Evolutionary conservation across 139 green algal genomes (phyloP).

Genomic region (Edaphochlamys debaryana): DNA sequence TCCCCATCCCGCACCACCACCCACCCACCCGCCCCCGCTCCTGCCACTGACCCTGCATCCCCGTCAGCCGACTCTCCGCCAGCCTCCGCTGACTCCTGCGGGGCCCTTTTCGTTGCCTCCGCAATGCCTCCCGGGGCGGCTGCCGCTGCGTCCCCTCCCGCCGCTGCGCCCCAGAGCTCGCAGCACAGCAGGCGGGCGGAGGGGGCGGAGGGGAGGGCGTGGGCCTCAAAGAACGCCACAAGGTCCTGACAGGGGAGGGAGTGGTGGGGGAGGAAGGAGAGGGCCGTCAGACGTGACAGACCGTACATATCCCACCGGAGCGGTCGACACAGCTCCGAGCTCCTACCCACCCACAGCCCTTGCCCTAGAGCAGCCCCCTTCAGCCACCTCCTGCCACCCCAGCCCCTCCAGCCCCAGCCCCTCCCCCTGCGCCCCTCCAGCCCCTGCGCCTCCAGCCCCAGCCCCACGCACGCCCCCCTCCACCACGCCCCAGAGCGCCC

Average conservation of each 20-base stretch:
- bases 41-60: not conserved
- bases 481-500: too few relatives aligned
- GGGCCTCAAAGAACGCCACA: conserved; percentile 45
- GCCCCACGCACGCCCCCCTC: too few relatives aligned
- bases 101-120: not conserved
- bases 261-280: not conserved
- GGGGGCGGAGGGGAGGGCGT: conserved; percentile 8
- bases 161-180: conserved; percentile 22
- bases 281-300: not conserved
- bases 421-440: too few relatives aligned
- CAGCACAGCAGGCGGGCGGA: conserved; percentile 18
- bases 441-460: too few relatives aligned
- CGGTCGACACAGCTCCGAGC: too few relatives aligned
- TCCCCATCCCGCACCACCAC: not conserved
- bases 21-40: not conserved
- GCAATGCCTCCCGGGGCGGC: not conserved
- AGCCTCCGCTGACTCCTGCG: not conserved
- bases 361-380: too few relatives aligned
- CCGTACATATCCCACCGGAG: not conserved
- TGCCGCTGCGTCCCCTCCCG: not conserved
- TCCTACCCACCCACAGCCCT: not conserved
- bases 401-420: too few relatives aligned
- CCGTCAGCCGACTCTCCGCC: not conserved
- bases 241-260: conserved; percentile 28
- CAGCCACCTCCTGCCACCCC: too few relatives aligned